phyloP scores from a whole-genome alignment of 73 alveolate species.

The Paramecium primaurelia region DNA sequence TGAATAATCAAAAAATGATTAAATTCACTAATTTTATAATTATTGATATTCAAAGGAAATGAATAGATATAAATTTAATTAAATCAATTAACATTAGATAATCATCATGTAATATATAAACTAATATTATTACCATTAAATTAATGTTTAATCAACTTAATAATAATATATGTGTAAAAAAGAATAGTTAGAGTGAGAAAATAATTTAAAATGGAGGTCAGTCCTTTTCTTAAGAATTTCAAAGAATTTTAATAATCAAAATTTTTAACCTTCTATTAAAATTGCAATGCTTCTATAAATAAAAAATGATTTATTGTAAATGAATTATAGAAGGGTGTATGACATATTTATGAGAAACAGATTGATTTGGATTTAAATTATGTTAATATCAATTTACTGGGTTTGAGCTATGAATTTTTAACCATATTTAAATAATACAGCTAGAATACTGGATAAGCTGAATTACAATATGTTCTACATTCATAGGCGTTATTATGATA shows the following conservation, averaged over 20 bases:
- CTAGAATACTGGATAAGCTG: slow-evolving; percentile 70
- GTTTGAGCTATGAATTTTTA: slow-evolving; percentile 94
- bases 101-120: too few species aligned
- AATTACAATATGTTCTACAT: slow-evolving; percentile 91
- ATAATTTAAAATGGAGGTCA: too few species aligned
- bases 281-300: slow-evolving; percentile 14
- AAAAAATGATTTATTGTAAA: slow-evolving; percentile 76
- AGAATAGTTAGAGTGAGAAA: too few species aligned
- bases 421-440: slow-evolving; percentile 86
- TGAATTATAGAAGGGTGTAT: slow-evolving; percentile 95
- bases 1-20: not conserved
- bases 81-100: not conserved
- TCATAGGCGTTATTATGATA: slow-evolving; percentile 27
- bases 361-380: slow-evolving; percentile 80
- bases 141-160: too few species aligned
- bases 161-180: too few species aligned
- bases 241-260: too few species aligned
- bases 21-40: not conserved
- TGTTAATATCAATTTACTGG: slow-evolving; percentile 97
- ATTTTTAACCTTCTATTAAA: too few species aligned
- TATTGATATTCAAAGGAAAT: not conserved
- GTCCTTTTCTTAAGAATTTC: too few species aligned
- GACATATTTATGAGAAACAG: slow-evolving; percentile 67
- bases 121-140: too few species aligned
- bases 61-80: not conserved